A percentile compares a stretch with the other conserved stretches of the same genome.
Evolutionary conservation across 306 rosid species (phyloP).

Genomic region (Rosa multiflora): DNA sequence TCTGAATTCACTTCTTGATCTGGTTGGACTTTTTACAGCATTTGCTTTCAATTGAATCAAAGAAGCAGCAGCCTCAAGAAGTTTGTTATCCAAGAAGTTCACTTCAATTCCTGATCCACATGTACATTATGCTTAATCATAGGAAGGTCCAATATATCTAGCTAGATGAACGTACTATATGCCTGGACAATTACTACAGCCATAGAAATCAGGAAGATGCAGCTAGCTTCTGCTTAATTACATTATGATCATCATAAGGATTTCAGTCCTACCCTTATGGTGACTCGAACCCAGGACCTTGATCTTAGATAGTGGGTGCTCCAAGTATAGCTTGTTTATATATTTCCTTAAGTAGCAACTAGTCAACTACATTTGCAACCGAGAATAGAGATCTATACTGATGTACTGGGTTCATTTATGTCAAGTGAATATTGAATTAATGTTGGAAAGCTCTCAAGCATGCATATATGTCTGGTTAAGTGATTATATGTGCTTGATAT

Average conservation of each 20-base stretch:
- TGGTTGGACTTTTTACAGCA: constrained; percentile 7
- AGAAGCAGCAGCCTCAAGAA: background rate
- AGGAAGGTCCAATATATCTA: no score
- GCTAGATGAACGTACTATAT: no score
- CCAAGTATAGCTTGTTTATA: no score
- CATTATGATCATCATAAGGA: background rate
- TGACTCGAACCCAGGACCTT: no score
- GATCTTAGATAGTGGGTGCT: no score
- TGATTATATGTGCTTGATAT: background rate
- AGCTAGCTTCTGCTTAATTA: background rate
- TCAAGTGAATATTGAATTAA: background rate
- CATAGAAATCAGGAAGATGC: background rate
- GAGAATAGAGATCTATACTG: background rate
- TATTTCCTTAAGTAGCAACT: background rate
- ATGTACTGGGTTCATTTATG: background rate
- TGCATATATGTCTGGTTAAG: background rate
- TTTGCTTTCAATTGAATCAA: background rate
- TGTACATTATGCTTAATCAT: background rate
- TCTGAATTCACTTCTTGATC: background rate
- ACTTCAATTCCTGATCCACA: background rate
- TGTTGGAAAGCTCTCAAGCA: background rate
- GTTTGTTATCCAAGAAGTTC: constrained; percentile 7
- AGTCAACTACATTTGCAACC: background rate
- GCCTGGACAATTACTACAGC: no score
- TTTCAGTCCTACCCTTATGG: no score